phyloP scores from a whole-genome alignment of 371 early-diverging fungal species.

The Saksenaea oblongispora region DNA sequence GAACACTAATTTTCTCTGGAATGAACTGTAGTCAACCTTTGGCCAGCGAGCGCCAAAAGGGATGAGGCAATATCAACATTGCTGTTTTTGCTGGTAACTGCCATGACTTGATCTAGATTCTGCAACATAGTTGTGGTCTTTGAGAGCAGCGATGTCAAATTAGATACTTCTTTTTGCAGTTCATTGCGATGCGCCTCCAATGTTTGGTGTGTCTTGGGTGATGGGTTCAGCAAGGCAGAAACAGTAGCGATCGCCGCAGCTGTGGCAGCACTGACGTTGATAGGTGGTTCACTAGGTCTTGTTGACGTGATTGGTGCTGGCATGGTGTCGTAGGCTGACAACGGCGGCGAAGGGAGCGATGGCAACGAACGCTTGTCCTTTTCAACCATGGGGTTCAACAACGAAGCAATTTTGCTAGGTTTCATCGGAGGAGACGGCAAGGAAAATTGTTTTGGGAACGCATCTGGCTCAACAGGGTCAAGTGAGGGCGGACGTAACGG shows the following conservation, averaged over 20 bases:
- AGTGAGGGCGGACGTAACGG: constrained; percentile 4
- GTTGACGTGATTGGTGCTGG: constrained; percentile 9
- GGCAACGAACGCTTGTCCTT: constrained; percentile 14
- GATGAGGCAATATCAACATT: constrained; percentile 21
- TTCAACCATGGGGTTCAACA: constrained; percentile 35
- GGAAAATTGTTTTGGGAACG: constrained; percentile 25
- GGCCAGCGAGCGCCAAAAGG: constrained; percentile 6
- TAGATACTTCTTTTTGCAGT: constrained; percentile 61
- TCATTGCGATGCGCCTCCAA: constrained; percentile 65
- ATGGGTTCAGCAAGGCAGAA: constrained; percentile 36
- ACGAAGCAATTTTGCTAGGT: constrained; percentile 37
- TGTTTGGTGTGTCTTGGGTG: constrained; percentile 40
- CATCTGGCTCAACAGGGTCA: constrained; percentile 44
- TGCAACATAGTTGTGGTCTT: constrained; percentile 63
- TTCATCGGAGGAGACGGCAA: constrained; percentile 46
- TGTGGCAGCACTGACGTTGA: constrained; percentile 12
- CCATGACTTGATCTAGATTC: constrained; percentile 61
- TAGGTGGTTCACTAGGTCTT: neutral
- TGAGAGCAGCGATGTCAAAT: constrained; percentile 57
- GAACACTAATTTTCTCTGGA: neutral
- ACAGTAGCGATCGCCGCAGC: constrained; percentile 32
- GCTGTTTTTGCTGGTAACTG: constrained; percentile 16
- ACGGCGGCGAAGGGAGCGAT: constrained; percentile 39
- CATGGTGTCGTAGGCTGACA: constrained; percentile 32
- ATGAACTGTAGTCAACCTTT: neutral